Conservation (phyloP, 768 basidiomycete species). For the Tricholoma hemisulphureum region DNA sequence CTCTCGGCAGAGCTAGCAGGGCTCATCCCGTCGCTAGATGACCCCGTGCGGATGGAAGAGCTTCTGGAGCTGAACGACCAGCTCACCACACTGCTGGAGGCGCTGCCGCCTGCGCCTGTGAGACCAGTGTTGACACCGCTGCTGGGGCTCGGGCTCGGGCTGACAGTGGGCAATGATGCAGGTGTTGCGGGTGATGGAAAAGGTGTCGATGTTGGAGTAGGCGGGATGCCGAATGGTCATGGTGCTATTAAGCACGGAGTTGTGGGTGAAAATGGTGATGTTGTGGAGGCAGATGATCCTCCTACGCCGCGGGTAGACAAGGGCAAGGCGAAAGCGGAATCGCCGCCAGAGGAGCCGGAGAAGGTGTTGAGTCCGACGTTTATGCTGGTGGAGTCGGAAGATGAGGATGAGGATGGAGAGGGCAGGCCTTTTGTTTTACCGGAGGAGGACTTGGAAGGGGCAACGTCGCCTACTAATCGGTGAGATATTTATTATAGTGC, state of each 20-base stretch:
- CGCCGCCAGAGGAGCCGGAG: slow-evolving; percentile 66
- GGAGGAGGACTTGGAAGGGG: slow-evolving; percentile 34
- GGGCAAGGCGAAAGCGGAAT: slow-evolving; percentile 71
- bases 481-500: slow-evolving; percentile 27
- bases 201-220: background rate
- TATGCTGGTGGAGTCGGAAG: slow-evolving; percentile 40
- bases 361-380: slow-evolving; percentile 71
- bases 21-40: slow-evolving; percentile 54
- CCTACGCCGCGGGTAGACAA: slow-evolving; percentile 68
- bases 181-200: slow-evolving; percentile 2
- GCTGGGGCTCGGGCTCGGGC: slow-evolving; percentile 44
- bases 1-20: slow-evolving; percentile 50
- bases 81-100: slow-evolving; percentile 56
- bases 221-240: slow-evolving; percentile 14
- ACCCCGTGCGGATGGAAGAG: slow-evolving; percentile 62
- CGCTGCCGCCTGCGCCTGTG: slow-evolving; percentile 34
- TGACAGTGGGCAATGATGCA: slow-evolving; percentile 8
- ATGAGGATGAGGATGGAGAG: slow-evolving; percentile 53
- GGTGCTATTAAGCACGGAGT: slow-evolving; percentile 2
- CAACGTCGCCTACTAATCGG: slow-evolving; percentile 48
- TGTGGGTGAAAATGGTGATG: slow-evolving; percentile 6
- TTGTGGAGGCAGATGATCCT: slow-evolving; percentile 32
- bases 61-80: slow-evolving; percentile 73
- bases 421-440: slow-evolving; percentile 33
- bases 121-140: slow-evolving; percentile 39